phyloP scores from a whole-genome alignment of 2,329 filamentous ascomycete species.

The Hypoxylon sp. region DNA sequence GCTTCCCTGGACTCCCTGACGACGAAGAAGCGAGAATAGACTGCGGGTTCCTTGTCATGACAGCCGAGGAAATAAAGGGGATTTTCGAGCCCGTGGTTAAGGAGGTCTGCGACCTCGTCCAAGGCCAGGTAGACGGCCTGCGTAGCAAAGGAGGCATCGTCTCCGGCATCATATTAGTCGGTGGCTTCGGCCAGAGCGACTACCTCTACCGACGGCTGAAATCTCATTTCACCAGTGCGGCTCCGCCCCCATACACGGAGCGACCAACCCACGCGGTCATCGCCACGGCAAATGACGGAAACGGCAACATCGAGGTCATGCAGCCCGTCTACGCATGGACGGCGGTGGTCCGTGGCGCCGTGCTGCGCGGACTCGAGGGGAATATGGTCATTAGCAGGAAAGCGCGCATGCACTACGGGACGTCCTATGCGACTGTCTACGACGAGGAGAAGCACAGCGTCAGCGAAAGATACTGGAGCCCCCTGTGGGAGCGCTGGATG shows the following conservation, averaged over 20 bases:
- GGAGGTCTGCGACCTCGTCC: slow-evolving; percentile 76
- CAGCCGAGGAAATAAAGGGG: slow-evolving; percentile 76
- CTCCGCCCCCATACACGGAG: slow-evolving; percentile 76
- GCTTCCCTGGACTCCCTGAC: slow-evolving; percentile 81
- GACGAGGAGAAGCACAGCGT: slow-evolving; percentile 82
- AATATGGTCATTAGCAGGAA: slow-evolving; percentile 84
- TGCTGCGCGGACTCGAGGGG: slow-evolving; percentile 80
- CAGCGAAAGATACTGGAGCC: slow-evolving; percentile 83
- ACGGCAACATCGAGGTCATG: slow-evolving; percentile 80
- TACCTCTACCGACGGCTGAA: slow-evolving; percentile 82
- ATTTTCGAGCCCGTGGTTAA: slow-evolving; percentile 84
- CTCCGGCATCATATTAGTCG: slow-evolving; percentile 84
- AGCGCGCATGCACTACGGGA: slow-evolving; percentile 83
- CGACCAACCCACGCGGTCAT: slow-evolving; percentile 75
- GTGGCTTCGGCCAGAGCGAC: slow-evolving; percentile 85
- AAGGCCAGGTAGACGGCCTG: slow-evolving; percentile 76
- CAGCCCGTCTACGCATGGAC: slow-evolving; percentile 88
- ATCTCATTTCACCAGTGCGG: slow-evolving; percentile 73
- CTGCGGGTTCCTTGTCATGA: slow-evolving; percentile 82
- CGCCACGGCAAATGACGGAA: slow-evolving; percentile 63
- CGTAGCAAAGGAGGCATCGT: slow-evolving; percentile 73
- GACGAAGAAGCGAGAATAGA: slow-evolving; percentile 82
- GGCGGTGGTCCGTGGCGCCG: slow-evolving; percentile 82
- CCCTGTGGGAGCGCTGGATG: slow-evolving; percentile 87
- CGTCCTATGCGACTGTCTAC: slow-evolving; percentile 85